Evolutionary conservation across 108 stramenopile species (phyloP), one percentile per base, ranked within the genome.

Genomic region (Cyclotella atomus): DNA sequence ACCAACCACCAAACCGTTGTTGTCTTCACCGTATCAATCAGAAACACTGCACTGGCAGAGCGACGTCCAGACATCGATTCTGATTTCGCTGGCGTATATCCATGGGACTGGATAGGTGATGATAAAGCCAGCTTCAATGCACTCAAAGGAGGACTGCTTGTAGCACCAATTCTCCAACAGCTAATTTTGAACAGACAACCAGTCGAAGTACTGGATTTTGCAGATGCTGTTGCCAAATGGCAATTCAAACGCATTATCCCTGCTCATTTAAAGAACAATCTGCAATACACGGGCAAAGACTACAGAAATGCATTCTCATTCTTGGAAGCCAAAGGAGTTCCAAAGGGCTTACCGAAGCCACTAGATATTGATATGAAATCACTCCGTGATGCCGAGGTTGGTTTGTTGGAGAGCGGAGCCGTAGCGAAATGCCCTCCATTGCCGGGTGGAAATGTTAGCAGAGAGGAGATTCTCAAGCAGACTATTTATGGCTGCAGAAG

Each of bases 161-260:
- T 96, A 24, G 95, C 97, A 29, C 97, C 97, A 14, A 98, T 98
- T 64, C 73, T 98, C 32, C 96, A 97, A 80, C 87, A 86, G 34
- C 81, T 97, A 41, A 92, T 98, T 35, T 68, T 97, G 33, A 95
- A 96, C 83, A 79, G 97, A 25, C 83, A 90, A 59, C 96, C 91
- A 1, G 81, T 90, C 27, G 91, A 94, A 59, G 85, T 87, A 0
- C 73, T 94, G 41, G 96, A 95, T 69, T 97, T 95, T 80, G 84
- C 94, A 10, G 90, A 95, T 53, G 66, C 76, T 41, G 94, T 98
- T 17, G 74, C 91, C 9, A 81, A 88, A 47, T 97, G 94, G 94
- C 77, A 75, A 0, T 85, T 97, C 66, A 62, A 82, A 44, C 79
- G 95, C 29, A 95, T 98, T 38, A 94, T 98, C 27, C 95, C 96